Evolutionary conservation across 768 basidiomycete species (phyloP).

Genomic region (Amanita brunnescens): DNA sequence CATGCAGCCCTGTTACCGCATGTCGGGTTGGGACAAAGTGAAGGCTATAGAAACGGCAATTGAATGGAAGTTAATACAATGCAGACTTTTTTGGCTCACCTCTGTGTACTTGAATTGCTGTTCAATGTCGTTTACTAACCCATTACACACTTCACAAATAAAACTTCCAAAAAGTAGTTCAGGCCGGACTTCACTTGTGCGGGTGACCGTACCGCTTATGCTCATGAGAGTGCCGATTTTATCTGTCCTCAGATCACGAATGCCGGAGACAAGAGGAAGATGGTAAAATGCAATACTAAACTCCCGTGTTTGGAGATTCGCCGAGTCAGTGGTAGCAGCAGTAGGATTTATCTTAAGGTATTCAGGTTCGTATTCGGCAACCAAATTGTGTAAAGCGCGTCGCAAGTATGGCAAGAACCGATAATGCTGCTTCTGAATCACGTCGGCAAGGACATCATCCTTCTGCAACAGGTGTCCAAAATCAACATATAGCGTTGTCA

Average conservation of each 20-base stretch:
- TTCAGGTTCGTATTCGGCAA: conserved; percentile 84
- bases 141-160: conserved; percentile 82
- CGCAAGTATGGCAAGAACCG: conserved; percentile 93
- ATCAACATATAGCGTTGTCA: conserved; percentile 96
- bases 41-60: conserved; percentile 48
- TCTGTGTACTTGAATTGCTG: conserved; percentile 99
- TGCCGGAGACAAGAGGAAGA: conserved; percentile 87
- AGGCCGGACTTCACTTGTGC: conserved; percentile 95
- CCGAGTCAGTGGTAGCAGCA: conserved; percentile 77
- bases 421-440: conserved; percentile 93
- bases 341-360: conserved; percentile 94
- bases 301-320: conserved; percentile 85
- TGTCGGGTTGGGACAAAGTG: conserved; percentile 87
- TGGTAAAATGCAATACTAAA: conserved; percentile 96
- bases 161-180: conserved; percentile 93
- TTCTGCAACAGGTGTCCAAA: conserved; percentile 82
- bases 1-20: conserved; percentile 87
- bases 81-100: conserved; percentile 34
- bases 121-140: conserved; percentile 85
- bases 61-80: background rate
- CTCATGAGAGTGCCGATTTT: conserved; percentile 92
- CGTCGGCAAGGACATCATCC: conserved; percentile 90
- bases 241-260: conserved; percentile 87
- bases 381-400: conserved; percentile 83
- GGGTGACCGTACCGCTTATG: conserved; percentile 94